Conservation (phyloP, 163 green algal species). For the Prototheca cutis region DNA sequence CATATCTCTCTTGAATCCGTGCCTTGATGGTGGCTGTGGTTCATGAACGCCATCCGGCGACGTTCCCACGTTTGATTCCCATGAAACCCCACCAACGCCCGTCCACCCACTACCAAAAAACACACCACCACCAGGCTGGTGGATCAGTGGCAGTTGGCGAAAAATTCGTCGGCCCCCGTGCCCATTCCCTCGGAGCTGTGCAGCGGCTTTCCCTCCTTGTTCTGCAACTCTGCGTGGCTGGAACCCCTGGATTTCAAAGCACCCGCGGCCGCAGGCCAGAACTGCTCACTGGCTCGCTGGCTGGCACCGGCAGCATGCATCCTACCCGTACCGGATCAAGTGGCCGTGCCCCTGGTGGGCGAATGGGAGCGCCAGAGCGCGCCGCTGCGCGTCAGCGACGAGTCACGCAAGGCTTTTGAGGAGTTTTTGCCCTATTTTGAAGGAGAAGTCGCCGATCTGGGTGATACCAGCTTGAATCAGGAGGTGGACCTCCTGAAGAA, state of each 20-base stretch:
- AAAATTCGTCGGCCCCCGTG: not conserved
- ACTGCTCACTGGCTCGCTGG: conserved; percentile 14
- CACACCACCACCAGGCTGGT: too few species aligned
- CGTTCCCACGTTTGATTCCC: too few species aligned
- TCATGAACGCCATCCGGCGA: too few species aligned
- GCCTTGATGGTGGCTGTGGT: too few species aligned
- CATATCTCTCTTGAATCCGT: too few species aligned
- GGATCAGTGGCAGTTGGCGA: conserved; percentile 15
- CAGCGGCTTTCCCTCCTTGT: conserved; percentile 5
- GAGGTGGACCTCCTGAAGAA: conserved; percentile 18
- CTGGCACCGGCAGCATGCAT: conserved; percentile 11
- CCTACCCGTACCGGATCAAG: conserved; percentile 10
- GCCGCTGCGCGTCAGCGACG: conserved; percentile 14
- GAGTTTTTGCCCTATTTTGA: conserved; percentile 21
- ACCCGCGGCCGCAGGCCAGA: too few species aligned
- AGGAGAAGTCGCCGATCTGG: conserved; percentile 2
- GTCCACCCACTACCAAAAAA: too few species aligned
- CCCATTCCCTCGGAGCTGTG: not conserved
- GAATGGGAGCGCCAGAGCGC: conserved; percentile 21
- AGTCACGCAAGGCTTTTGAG: conserved; percentile 13
- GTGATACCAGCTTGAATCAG: conserved; percentile 7
- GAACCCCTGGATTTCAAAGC: not conserved
- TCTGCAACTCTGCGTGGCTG: conserved; percentile 7
- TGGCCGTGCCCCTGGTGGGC: conserved; percentile 11
- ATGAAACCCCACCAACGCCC: too few species aligned